A percentile compares a stretch with the other conserved stretches of the same genome.
These are phyloP conservation scores for Flaveria sonorensis DNA, from an alignment of 129 eudicot species.

Conservation along the genomic window DNA sequence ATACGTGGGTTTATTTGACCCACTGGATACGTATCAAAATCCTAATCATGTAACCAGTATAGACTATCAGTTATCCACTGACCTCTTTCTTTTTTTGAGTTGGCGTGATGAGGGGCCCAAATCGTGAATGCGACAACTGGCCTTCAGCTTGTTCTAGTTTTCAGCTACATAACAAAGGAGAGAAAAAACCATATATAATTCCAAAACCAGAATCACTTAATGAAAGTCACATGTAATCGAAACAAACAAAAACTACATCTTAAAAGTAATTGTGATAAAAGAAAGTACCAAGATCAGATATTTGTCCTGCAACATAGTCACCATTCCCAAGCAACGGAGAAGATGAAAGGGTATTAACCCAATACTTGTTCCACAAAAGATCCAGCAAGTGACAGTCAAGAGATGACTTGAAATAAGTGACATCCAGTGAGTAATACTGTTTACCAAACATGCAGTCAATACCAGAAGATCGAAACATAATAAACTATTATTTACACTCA, in stretches of 20 bases:
- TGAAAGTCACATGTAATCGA: background rate
- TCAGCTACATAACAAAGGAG: slow-evolving; percentile 60
- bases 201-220: background rate
- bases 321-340: slow-evolving; percentile 96
- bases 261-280: background rate
- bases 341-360: slow-evolving; percentile 99
- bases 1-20: too few species aligned
- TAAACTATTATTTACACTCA: background rate
- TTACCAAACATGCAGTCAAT: slow-evolving; percentile 17
- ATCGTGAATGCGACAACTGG: slow-evolving; percentile 85
- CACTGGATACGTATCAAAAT: too few species aligned
- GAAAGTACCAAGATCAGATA: slow-evolving; percentile 82
- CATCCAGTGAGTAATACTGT: slow-evolving; percentile 93
- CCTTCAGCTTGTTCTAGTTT: slow-evolving; percentile 95
- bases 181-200: slow-evolving; percentile 1
- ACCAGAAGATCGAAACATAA: background rate
- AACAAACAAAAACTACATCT: background rate
- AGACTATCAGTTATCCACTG: slow-evolving; percentile 18
- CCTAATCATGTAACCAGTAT: background rate
- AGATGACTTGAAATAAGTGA: slow-evolving; percentile 93
- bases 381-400: slow-evolving; percentile 96
- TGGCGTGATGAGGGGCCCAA: slow-evolving; percentile 73
- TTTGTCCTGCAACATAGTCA: slow-evolving; percentile 98
- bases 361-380: slow-evolving; percentile 96
- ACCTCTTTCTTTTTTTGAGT: slow-evolving; percentile 98